phyloP scores from a whole-genome alignment of 257 asterid genomes.

The Ehretia macrophylla region DNA sequence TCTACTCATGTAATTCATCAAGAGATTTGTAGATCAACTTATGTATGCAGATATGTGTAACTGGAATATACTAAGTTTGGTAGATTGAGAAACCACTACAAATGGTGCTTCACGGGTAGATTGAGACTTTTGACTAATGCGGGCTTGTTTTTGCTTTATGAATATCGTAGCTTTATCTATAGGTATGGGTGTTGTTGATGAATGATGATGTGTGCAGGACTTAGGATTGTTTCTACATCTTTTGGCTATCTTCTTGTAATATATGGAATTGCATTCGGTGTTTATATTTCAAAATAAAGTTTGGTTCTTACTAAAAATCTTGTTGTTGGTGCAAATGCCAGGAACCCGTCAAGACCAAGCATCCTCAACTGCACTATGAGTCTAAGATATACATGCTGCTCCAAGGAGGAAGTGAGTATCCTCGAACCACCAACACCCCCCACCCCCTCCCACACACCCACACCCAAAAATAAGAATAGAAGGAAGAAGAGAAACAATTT shows the following conservation, averaged over 20 bases:
- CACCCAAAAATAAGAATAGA: not conserved
- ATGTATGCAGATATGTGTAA: too few relatives aligned
- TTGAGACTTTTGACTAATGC: not conserved
- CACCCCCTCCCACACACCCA: not conserved
- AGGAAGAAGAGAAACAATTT: not conserved
- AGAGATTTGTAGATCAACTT: too few relatives aligned
- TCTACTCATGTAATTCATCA: too few relatives aligned
- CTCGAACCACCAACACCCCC: conserved; percentile 25
- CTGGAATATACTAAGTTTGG: too few relatives aligned
- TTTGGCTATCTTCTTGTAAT: not conserved
- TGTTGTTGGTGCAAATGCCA: conserved; percentile 27
- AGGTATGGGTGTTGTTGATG: not conserved
- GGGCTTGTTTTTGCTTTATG: not conserved
- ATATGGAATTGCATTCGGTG: not conserved
- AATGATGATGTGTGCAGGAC: not conserved
- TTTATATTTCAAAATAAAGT: not conserved
- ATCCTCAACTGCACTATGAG: conserved; percentile 88
- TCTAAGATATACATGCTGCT: conserved; percentile 87
- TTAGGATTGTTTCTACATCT: not conserved
- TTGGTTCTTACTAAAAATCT: not conserved
- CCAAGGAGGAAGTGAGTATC: conserved; percentile 79
- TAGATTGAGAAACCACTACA: too few relatives aligned
- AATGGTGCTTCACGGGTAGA: too few relatives aligned
- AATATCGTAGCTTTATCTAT: not conserved
- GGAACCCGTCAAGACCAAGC: conserved; percentile 84